phyloP scores from a whole-genome alignment of 441 rosid genomes.

The Daphne laureola region DNA sequence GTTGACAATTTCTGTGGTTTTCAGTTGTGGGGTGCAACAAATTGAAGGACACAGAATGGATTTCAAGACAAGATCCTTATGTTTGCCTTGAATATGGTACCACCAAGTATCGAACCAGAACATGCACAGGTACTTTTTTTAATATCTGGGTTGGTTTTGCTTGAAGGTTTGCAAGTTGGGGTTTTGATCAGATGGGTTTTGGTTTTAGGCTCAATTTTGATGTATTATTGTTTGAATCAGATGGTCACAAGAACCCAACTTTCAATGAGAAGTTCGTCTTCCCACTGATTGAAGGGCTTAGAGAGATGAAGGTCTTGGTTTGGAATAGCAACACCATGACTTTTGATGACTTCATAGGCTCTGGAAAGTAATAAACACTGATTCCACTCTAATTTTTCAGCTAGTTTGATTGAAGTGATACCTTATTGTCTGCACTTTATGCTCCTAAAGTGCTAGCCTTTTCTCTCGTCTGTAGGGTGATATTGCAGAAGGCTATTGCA shows the following conservation, averaged over 20 bases:
- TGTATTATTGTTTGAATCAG: slow-evolving; percentile 9
- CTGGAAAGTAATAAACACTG: slow-evolving; percentile 26
- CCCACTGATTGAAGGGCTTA: slow-evolving; percentile 43
- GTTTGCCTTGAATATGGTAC: slow-evolving; percentile 34
- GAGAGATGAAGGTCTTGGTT: slow-evolving; percentile 29
- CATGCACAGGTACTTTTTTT: slow-evolving; percentile 38
- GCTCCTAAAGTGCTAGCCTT: not conserved
- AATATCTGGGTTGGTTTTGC: too few relatives aligned
- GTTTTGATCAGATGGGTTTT: not conserved
- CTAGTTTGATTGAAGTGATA: not conserved
- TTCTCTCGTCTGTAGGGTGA: slow-evolving; percentile 21
- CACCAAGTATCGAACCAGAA: slow-evolving; percentile 35
- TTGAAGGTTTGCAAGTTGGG: not conserved
- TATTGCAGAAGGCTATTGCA: slow-evolving; percentile 40
- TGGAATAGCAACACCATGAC: slow-evolving; percentile 42
- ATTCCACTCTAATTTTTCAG: not conserved
- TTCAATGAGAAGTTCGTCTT: slow-evolving; percentile 47
- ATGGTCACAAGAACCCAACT: slow-evolving; percentile 45
- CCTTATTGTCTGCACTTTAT: not conserved
- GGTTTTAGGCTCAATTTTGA: too few relatives aligned
- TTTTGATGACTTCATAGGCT: slow-evolving; percentile 44
- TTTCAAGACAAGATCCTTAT: slow-evolving; percentile 52
- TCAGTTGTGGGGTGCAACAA: slow-evolving; percentile 40
- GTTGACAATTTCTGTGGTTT: not conserved
- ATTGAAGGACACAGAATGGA: slow-evolving; percentile 51